phyloP scores from a whole-genome alignment of 2,329 filamentous ascomycete genomes.

The Myriosclerotinia duriaeana region DNA sequence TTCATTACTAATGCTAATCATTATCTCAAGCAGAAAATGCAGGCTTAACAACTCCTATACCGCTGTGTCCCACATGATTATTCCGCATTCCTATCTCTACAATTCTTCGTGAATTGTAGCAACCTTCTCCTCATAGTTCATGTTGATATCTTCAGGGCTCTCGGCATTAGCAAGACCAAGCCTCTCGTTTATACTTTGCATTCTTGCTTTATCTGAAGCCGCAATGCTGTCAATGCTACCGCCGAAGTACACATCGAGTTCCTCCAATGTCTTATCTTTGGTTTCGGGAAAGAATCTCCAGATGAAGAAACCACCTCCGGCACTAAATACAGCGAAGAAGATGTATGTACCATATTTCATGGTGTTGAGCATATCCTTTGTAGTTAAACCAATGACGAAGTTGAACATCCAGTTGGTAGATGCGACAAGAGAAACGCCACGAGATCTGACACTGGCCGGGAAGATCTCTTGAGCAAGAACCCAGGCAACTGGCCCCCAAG shows the following conservation, averaged over 20 bases:
- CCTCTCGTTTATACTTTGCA: slow-evolving; percentile 33
- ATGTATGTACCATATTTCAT: slow-evolving; percentile 56
- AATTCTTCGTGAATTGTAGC: slow-evolving; percentile 15
- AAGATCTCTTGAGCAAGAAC: slow-evolving; percentile 45
- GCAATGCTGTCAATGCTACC: slow-evolving; percentile 40
- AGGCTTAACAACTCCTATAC: neutral
- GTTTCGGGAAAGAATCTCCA: slow-evolving; percentile 55
- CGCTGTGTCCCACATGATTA: neutral
- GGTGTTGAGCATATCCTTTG: slow-evolving; percentile 45
- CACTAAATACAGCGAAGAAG: slow-evolving; percentile 54
- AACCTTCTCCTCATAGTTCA: slow-evolving; percentile 12
- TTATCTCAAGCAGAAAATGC: neutral
- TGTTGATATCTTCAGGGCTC: slow-evolving; percentile 32
- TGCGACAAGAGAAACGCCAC: slow-evolving; percentile 46
- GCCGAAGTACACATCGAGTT: slow-evolving; percentile 50
- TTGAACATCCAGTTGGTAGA: slow-evolving; percentile 49
- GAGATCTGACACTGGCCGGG: slow-evolving; percentile 43
- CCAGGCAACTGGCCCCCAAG: slow-evolving; percentile 43
- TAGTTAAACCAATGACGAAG: slow-evolving; percentile 49
- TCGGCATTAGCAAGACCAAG: slow-evolving; percentile 37
- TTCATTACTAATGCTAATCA: slow-evolving; percentile 2
- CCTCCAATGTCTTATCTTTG: slow-evolving; percentile 52
- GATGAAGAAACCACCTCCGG: slow-evolving; percentile 48
- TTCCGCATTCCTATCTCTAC: neutral
- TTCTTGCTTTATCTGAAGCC: slow-evolving; percentile 38